These are phyloP conservation scores for Esteya vermicola DNA, from an alignment of 2,329 filamentous ascomycete species.

Conservation along the genomic window DNA sequence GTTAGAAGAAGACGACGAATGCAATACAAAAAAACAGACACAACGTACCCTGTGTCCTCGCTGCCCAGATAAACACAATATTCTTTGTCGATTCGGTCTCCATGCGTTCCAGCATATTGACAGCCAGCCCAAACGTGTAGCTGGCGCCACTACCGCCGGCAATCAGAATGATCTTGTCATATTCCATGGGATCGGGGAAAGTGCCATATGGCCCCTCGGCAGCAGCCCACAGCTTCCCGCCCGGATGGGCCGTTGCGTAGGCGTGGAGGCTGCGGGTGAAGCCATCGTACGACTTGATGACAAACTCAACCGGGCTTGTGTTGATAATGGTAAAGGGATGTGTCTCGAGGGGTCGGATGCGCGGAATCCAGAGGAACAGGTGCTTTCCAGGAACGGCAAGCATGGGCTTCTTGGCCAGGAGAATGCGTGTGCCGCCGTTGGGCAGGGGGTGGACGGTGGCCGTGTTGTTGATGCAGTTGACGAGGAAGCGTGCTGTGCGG, in stretches of 20 bases:
- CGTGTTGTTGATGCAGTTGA: slow-evolving; percentile 33
- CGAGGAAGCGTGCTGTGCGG: slow-evolving; percentile 26
- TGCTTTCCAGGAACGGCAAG: slow-evolving; percentile 40
- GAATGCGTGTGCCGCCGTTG: slow-evolving; percentile 39
- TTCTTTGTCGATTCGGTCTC: slow-evolving; percentile 19
- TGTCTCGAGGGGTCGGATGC: slow-evolving; percentile 39
- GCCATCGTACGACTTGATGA: slow-evolving; percentile 42
- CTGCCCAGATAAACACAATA: slow-evolving; percentile 35
- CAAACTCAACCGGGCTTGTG: slow-evolving; percentile 38
- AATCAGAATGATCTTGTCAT: slow-evolving; percentile 42
- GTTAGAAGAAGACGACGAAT: too few species aligned
- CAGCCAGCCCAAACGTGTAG: slow-evolving; percentile 37
- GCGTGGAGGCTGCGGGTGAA: slow-evolving; percentile 42
- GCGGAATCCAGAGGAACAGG: slow-evolving; percentile 50
- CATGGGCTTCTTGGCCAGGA: slow-evolving; percentile 32
- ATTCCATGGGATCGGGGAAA: slow-evolving; percentile 33
- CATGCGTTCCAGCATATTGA: slow-evolving; percentile 30
- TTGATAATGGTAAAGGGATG: slow-evolving; percentile 50
- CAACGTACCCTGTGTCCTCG: slow-evolving; percentile 29
- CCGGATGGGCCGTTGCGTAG: slow-evolving; percentile 34
- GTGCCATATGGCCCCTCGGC: slow-evolving; percentile 47
- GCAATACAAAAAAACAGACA: neutral
- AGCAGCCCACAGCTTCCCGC: slow-evolving; percentile 32
- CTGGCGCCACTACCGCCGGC: slow-evolving; percentile 48
- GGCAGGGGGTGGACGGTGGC: slow-evolving; percentile 39